Percentiles rank a stretch among this genome's conserved stretches.
Conservation (phyloP, 805 yeast species). For the Candida berthetii region DNA sequence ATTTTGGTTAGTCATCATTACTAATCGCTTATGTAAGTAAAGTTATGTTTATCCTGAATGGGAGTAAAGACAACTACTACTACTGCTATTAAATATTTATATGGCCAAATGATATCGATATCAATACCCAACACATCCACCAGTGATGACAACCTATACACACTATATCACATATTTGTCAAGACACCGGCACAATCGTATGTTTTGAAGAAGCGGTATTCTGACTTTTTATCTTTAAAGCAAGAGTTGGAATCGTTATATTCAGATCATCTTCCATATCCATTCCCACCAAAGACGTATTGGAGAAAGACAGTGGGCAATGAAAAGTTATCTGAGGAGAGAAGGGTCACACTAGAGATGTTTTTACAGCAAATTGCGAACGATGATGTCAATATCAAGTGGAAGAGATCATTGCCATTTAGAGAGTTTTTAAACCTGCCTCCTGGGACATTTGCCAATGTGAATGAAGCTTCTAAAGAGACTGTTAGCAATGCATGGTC, state of each 20-base stretch:
- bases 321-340: slow-evolving; percentile 36
- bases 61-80: too few species aligned
- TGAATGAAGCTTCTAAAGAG: slow-evolving; percentile 7
- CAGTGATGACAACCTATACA: slow-evolving; percentile 15
- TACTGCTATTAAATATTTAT: too few species aligned
- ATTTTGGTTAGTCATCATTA: too few species aligned
- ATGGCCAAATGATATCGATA: slow-evolving; percentile 3
- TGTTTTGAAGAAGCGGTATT: slow-evolving; percentile 33
- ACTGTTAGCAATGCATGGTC: slow-evolving; percentile 20
- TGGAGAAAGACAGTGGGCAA: slow-evolving; percentile 16
- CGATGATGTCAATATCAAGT: slow-evolving; percentile 41
- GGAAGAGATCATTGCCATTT: slow-evolving; percentile 37
- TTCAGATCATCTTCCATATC: slow-evolving; percentile 18
- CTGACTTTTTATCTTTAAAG: slow-evolving; percentile 45
- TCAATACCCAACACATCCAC: slow-evolving; percentile 11
- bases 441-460: slow-evolving; percentile 19
- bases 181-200: slow-evolving; percentile 3
- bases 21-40: too few species aligned
- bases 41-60: too few species aligned
- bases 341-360: slow-evolving; percentile 45
- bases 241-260: slow-evolving; percentile 26
- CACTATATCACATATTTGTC: slow-evolving; percentile 13
- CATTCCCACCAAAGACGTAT: slow-evolving; percentile 17
- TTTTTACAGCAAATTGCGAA: slow-evolving; percentile 50
- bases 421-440: slow-evolving; percentile 36